Conservation (phyloP, 2,329 filamentous ascomycete species). For the Thielaviopsis euricoi region DNA sequence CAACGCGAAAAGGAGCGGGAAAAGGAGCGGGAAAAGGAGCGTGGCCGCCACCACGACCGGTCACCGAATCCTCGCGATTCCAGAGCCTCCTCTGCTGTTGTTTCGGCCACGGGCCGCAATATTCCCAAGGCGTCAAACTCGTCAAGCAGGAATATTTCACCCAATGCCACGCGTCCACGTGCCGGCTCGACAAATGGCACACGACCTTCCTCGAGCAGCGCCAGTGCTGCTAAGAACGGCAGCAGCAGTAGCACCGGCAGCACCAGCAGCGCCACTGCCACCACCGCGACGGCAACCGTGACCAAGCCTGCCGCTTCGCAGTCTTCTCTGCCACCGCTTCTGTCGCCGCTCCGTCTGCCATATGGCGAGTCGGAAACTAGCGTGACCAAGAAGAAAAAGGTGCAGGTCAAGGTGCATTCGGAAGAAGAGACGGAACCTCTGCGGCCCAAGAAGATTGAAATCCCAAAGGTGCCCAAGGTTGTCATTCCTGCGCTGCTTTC, state of each 20-base stretch:
- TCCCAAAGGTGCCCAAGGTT: slow-evolving; percentile 15
- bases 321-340: neutral
- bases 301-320: neutral
- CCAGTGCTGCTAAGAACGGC: neutral
- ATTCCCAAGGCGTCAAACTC: slow-evolving; percentile 18
- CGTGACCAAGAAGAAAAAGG: neutral
- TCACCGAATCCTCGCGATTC: slow-evolving; percentile 2
- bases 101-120: slow-evolving; percentile 22
- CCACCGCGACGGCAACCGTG: slow-evolving; percentile 15
- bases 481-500: slow-evolving; percentile 32
- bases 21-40: slow-evolving; percentile 12
- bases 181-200: slow-evolving; percentile 26
- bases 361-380: neutral
- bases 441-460: slow-evolving; percentile 6
- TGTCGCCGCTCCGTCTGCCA: neutral
- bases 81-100: neutral
- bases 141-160: slow-evolving; percentile 19
- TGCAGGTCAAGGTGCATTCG: slow-evolving; percentile 16
- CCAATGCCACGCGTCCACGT: slow-evolving; percentile 22
- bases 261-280: too few relatives aligned
- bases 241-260: too few relatives aligned
- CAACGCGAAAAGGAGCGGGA: neutral
- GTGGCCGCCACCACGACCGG: slow-evolving; percentile 14
- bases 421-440: slow-evolving; percentile 19
- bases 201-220: slow-evolving; percentile 17